phyloP scores from a whole-genome alignment of 1,284 basidiomycete genomes.

The Flammula alnicola region DNA sequence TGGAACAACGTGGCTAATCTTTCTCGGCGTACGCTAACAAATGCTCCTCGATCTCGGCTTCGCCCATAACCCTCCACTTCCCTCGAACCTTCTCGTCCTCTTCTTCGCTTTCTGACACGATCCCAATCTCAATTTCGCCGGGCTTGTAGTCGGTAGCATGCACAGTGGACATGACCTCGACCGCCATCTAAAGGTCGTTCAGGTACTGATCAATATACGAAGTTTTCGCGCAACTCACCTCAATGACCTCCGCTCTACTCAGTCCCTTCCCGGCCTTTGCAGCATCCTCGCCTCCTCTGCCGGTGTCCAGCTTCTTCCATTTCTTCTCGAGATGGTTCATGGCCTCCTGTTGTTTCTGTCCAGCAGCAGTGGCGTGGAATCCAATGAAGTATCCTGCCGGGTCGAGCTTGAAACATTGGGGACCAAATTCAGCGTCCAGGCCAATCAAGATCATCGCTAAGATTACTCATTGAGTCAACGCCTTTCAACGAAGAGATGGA shows the following conservation, averaged over 20 bases:
- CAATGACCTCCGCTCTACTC: slow-evolving; percentile 75
- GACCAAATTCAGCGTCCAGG: slow-evolving; percentile 86
- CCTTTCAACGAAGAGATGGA: slow-evolving; percentile 8
- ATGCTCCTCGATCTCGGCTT: slow-evolving; percentile 85
- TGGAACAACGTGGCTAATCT: slow-evolving; percentile 53
- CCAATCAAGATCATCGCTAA: slow-evolving; percentile 97
- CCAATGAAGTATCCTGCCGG: slow-evolving; percentile 99
- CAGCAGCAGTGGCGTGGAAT: slow-evolving; percentile 95
- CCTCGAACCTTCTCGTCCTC: slow-evolving; percentile 71
- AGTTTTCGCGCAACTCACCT: slow-evolving; percentile 60
- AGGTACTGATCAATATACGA: background rate
- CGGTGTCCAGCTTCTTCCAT: slow-evolving; percentile 92
- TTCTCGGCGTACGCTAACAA: slow-evolving; percentile 93
- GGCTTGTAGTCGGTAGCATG: slow-evolving; percentile 96
- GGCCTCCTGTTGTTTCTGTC: slow-evolving; percentile 98
- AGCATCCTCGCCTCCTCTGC: slow-evolving; percentile 77
- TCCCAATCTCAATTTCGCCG: slow-evolving; percentile 86
- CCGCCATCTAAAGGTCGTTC: slow-evolving; percentile 72
- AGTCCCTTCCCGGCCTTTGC: slow-evolving; percentile 70
- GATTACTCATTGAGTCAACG: slow-evolving; percentile 10
- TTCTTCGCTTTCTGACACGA: slow-evolving; percentile 75
- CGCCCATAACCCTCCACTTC: slow-evolving; percentile 82
- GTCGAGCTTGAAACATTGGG: slow-evolving; percentile 97
- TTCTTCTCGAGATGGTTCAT: slow-evolving; percentile 99
- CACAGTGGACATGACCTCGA: slow-evolving; percentile 92